phyloP scores from a whole-genome alignment of 257 asterid genomes.

The Echites panduratus region DNA sequence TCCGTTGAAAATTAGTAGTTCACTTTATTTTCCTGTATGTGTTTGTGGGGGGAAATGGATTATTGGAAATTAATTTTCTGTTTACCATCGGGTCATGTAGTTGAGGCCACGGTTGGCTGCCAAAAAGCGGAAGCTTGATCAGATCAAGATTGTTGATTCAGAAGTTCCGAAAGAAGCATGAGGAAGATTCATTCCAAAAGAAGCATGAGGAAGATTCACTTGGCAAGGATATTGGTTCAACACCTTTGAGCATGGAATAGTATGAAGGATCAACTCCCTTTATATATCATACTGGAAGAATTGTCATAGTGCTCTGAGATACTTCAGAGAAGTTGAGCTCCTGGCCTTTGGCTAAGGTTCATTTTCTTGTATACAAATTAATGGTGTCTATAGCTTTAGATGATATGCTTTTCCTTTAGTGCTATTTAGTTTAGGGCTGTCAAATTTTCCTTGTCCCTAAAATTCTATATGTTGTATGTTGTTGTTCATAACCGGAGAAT shows the following conservation, averaged over 20 bases:
- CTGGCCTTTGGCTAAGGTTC: not conserved
- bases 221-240: not conserved
- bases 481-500: not conserved
- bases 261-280: not conserved
- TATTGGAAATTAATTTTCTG: conserved; percentile 9
- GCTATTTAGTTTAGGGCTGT: conserved; percentile 3
- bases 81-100: conserved; percentile 32
- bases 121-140: conserved; percentile 46
- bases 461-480: not conserved
- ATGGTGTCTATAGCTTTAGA: not conserved
- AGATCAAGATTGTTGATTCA: conserved; percentile 19
- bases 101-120: conserved; percentile 59
- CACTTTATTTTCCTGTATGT: not conserved
- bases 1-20: not conserved
- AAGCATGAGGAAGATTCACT: too few relatives aligned
- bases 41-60: not conserved
- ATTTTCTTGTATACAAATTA: not conserved
- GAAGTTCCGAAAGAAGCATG: conserved; percentile 5
- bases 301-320: not conserved
- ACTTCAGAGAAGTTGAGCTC: conserved; percentile 5
- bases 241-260: not conserved
- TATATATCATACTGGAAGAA: not conserved
- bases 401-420: not conserved
- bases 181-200: not conserved
- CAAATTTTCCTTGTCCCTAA: not conserved